These are phyloP conservation scores for Elsinoe australis DNA, from an alignment of 2,329 filamentous ascomycete species.

Conservation along the genomic window DNA sequence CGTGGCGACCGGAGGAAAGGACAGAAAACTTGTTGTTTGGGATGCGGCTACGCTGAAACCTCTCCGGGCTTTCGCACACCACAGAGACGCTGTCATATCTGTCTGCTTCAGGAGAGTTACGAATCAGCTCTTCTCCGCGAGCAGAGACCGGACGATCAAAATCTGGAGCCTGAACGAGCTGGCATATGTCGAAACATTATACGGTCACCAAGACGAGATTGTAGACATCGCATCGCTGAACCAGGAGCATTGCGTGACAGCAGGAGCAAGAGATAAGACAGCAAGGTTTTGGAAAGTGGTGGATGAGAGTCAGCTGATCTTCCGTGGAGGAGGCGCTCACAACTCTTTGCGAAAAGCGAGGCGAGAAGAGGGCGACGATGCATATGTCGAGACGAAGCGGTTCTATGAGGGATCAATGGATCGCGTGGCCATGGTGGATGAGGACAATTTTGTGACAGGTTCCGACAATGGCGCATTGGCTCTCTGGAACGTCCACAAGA, in stretches of 20 bases:
- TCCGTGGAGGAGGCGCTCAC: conserved; percentile 64
- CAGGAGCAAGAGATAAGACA: conserved; percentile 83
- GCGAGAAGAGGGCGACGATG: conserved; percentile 31
- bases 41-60: conserved; percentile 71
- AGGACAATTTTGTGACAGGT: conserved; percentile 83
- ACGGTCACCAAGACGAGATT: conserved; percentile 89
- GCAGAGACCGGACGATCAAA: conserved; percentile 87
- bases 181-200: conserved; percentile 90
- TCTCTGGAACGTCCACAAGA: conserved; percentile 85
- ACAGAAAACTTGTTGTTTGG: conserved; percentile 81
- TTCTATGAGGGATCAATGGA: conserved; percentile 80
- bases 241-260: conserved; percentile 82
- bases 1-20: conserved; percentile 80
- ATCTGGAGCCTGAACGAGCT: conserved; percentile 89
- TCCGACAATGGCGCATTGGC: conserved; percentile 82
- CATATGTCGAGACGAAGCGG: conserved; percentile 33
- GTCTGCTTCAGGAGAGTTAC: conserved; percentile 66
- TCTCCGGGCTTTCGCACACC: conserved; percentile 78
- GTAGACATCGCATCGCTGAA: conserved; percentile 74
- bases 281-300: conserved; percentile 92
- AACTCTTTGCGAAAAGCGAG: conserved; percentile 38
- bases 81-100: conserved; percentile 78
- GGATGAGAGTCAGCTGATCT: conserved; percentile 91
- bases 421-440: conserved; percentile 81
- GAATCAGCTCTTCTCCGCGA: conserved; percentile 87